Evolutionary conservation across 768 basidiomycete species (phyloP).

Genomic region (Xerocomellus amylosporus): DNA sequence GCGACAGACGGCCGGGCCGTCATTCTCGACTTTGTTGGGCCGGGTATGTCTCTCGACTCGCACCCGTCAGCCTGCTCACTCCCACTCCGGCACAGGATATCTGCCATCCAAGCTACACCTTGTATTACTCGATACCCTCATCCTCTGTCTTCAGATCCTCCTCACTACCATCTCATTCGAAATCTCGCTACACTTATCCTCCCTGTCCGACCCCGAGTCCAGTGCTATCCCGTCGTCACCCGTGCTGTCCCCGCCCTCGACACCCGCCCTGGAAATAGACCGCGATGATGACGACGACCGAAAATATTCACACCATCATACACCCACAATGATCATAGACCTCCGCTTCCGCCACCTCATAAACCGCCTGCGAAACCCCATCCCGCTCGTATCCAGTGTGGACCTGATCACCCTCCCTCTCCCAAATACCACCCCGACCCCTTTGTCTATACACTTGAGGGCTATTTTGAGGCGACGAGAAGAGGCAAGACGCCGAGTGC

Average conservation of each 20-base stretch:
- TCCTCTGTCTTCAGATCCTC: slow-evolving; percentile 62
- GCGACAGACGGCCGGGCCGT: slow-evolving; percentile 57
- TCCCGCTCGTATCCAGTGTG: slow-evolving; percentile 34
- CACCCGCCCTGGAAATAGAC: slow-evolving; percentile 28
- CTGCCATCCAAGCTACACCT: slow-evolving; percentile 65
- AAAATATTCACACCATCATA: slow-evolving; percentile 23
- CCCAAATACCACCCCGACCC: slow-evolving; percentile 58
- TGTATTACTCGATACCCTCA: slow-evolving; percentile 63
- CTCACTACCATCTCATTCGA: slow-evolving; percentile 72
- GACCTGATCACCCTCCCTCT: slow-evolving; percentile 46
- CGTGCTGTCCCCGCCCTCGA: slow-evolving; percentile 17
- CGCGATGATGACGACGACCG: slow-evolving; percentile 10
- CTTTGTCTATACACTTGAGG: slow-evolving; percentile 46
- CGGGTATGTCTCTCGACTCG: slow-evolving; percentile 47
- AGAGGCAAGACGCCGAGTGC: slow-evolving; percentile 37
- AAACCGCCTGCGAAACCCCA: slow-evolving; percentile 55
- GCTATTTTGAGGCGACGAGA: slow-evolving; percentile 51
- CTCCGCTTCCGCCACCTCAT: slow-evolving; percentile 55
- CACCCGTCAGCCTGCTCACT: slow-evolving; percentile 9
- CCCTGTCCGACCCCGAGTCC: slow-evolving; percentile 42
- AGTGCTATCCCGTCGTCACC: slow-evolving; percentile 28
- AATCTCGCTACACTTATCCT: slow-evolving; percentile 40
- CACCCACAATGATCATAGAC: slow-evolving; percentile 57
- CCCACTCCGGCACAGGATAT: slow-evolving; percentile 40
- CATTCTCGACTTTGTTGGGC: slow-evolving; percentile 76